Evolutionary conservation across 1,284 basidiomycete species (phyloP).

Genomic region (Rhodotorula mucilaginosa): DNA sequence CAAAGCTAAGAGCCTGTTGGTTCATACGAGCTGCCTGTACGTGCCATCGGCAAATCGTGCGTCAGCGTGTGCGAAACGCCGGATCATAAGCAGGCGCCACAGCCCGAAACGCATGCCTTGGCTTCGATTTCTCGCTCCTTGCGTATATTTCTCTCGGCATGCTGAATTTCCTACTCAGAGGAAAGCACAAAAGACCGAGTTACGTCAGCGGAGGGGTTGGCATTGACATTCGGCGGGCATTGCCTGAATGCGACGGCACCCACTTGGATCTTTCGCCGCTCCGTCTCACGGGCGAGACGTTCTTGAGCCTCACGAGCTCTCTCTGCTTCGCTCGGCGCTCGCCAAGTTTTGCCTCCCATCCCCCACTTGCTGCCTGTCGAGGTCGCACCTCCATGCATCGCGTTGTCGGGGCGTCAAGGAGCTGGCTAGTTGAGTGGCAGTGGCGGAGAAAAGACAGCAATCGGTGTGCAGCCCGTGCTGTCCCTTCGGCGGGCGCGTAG

Average conservation of each 20-base stretch:
- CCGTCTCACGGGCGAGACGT: conserved; percentile 2
- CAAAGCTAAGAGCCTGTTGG: neutral
- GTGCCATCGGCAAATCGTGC: too few species aligned
- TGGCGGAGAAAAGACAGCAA: neutral
- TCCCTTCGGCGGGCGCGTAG: neutral
- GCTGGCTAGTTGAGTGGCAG: neutral
- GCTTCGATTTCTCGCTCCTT: conserved; percentile 3
- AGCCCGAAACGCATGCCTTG: neutral
- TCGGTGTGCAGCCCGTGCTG: too few species aligned
- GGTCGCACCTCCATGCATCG: conserved; percentile 2
- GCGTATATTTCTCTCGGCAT: conserved; percentile 15
- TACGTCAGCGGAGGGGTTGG: too few species aligned
- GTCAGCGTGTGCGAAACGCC: neutral
- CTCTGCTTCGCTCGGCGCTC: conserved; percentile 14
- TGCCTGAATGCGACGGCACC: neutral
- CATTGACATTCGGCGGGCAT: too few species aligned
- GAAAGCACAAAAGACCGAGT: neutral
- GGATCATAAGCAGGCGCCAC: too few species aligned
- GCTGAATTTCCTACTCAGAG: conserved; percentile 6
- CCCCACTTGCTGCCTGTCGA: conserved; percentile 1
- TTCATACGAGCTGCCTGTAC: conserved; percentile 4
- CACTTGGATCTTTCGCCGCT: conserved; percentile 16
- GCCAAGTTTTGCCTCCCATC: conserved; percentile 13
- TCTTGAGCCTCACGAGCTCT: conserved; percentile 4
- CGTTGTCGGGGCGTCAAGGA: neutral